Evolutionary conservation across 2,329 filamentous ascomycete species (phyloP).

Genomic region (Lachnellula suecica): DNA sequence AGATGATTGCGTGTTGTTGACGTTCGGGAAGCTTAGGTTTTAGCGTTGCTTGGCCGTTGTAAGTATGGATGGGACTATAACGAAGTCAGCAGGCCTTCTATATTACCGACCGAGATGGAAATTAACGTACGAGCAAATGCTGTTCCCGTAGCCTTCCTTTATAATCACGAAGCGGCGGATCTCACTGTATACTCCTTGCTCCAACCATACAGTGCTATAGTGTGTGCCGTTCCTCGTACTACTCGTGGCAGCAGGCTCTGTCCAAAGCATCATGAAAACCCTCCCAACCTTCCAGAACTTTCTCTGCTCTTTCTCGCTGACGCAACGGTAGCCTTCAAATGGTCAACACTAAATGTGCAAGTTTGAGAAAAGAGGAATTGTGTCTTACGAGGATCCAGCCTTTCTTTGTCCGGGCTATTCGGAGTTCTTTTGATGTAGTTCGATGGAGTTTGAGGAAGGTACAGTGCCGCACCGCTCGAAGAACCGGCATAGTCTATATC

Average conservation of each 20-base stretch:
- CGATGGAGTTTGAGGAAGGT: neutral
- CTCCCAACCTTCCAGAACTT: slow-evolving; percentile 24
- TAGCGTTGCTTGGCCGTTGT: slow-evolving; percentile 20
- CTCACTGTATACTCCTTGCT: slow-evolving; percentile 18
- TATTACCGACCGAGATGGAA: neutral
- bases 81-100: neutral
- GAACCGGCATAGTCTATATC: neutral
- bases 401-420: slow-evolving; percentile 9
- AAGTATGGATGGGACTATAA: slow-evolving; percentile 25
- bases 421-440: slow-evolving; percentile 2
- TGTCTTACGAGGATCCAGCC: slow-evolving; percentile 11
- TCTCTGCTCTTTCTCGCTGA: slow-evolving; percentile 14
- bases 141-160: slow-evolving; percentile 16
- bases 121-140: slow-evolving; percentile 25
- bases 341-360: neutral
- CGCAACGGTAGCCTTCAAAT: slow-evolving; percentile 15
- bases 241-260: slow-evolving; percentile 19
- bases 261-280: slow-evolving; percentile 29
- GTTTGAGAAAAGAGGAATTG: neutral
- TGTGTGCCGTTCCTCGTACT: slow-evolving; percentile 12
- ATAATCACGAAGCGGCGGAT: slow-evolving; percentile 27
- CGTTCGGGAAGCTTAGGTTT: slow-evolving; percentile 24
- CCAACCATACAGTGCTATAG: slow-evolving; percentile 12
- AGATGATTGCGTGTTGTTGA: slow-evolving; percentile 20
- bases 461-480: neutral